Percentiles rank a stretch among this genome's conserved stretches.
Evolutionary conservation across 208 protist genomes (phyloP).

Genomic region (Trypanosoma cruzi): DNA sequence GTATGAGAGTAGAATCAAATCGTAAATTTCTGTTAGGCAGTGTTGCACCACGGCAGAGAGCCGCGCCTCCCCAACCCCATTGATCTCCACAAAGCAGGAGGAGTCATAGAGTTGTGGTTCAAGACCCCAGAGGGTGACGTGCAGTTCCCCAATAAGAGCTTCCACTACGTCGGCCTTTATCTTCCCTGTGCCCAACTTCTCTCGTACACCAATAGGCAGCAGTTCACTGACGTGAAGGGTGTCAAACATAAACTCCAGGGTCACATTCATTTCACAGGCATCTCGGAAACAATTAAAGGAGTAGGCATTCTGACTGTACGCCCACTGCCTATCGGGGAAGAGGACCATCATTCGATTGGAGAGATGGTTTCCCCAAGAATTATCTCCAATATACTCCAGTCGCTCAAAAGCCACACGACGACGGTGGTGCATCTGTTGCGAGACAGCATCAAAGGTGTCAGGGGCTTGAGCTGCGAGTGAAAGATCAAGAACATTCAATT

Average conservation of each 20-base stretch:
- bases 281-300: constrained; percentile 72
- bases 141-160: constrained; percentile 74
- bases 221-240: constrained; percentile 55
- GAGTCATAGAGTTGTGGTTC: constrained; percentile 68
- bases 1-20: constrained; percentile 74
- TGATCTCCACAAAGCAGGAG: constrained; percentile 69
- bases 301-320: constrained; percentile 62
- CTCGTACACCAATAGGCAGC: constrained; percentile 22
- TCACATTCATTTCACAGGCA: constrained; percentile 85
- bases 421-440: constrained; percentile 36
- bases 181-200: constrained; percentile 53
- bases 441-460: constrained; percentile 17
- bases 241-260: constrained; percentile 80
- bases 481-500: constrained; percentile 58
- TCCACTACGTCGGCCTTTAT: constrained; percentile 88
- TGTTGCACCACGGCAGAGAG: constrained; percentile 67
- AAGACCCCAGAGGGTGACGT: constrained; percentile 49
- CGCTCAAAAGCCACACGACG: constrained; percentile 81
- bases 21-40: constrained; percentile 88
- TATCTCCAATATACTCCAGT: constrained; percentile 89
- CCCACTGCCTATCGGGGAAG: constrained; percentile 77
- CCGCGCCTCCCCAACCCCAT: constrained; percentile 52
- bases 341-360: constrained; percentile 71
- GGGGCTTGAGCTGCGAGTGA: constrained; percentile 34
- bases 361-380: constrained; percentile 65